A percentile compares a stretch with the other conserved stretches of the same genome.
These are phyloP conservation scores for Crataegus laevigata DNA, from an alignment of 306 rosid species.

Conservation along the genomic window DNA sequence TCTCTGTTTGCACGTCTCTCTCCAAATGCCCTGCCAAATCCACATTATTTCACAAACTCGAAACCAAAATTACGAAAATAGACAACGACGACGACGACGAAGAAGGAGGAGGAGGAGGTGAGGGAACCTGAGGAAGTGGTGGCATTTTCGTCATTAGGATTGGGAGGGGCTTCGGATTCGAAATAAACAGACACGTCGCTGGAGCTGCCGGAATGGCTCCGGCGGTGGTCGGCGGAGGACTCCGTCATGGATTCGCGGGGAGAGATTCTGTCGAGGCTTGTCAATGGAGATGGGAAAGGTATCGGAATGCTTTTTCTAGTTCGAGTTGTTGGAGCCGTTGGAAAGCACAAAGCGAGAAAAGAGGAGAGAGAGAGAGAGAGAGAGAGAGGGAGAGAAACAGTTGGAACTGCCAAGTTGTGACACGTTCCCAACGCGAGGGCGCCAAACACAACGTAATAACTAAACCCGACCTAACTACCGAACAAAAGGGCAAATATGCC, in stretches of 20 bases:
- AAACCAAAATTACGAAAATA: background rate
- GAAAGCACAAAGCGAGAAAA: background rate
- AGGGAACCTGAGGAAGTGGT: constrained; percentile 10
- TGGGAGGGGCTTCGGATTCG: constrained; percentile 16
- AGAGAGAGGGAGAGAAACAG: background rate
- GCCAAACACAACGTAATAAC: background rate
- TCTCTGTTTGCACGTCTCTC: constrained; percentile 19
- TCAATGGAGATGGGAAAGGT: background rate
- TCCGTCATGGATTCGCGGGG: constrained; percentile 24
- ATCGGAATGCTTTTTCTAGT: background rate
- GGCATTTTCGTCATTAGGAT: constrained; percentile 4
- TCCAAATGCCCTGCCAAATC: constrained; percentile 37
- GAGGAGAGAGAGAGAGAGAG: background rate
- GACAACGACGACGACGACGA: background rate
- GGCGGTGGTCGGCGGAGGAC: constrained; percentile 2
- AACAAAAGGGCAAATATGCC: background rate
- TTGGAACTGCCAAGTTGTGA: background rate
- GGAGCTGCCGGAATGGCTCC: constrained; percentile 21
- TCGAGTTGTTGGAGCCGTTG: background rate
- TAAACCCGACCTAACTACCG: background rate
- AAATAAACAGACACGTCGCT: constrained; percentile 36
- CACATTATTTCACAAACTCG: constrained; percentile 9
- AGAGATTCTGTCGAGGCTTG: background rate
- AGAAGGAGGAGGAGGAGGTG: background rate
- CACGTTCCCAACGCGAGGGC: background rate